Evolutionary conservation across 805 yeast genomes (phyloP).

Genomic region (Suhomyces prunicola): DNA sequence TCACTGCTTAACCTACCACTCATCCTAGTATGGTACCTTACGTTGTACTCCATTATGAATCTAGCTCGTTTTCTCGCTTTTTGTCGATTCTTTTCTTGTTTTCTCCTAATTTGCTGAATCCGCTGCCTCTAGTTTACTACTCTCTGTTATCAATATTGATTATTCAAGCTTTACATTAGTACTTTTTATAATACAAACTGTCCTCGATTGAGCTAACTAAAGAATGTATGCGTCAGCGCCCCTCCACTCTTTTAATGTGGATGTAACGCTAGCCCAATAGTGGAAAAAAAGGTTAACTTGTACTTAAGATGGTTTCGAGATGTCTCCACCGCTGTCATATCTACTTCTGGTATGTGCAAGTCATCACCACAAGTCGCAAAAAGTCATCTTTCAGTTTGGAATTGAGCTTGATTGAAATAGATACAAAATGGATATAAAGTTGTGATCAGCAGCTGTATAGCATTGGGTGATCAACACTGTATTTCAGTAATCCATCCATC

Average conservation of each 20-base stretch:
- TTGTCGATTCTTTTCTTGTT: neutral
- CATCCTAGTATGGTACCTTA: neutral
- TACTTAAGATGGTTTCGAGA: too few species aligned
- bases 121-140: neutral
- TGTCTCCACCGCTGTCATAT: too few species aligned
- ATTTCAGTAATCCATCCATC: neutral
- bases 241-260: too few species aligned
- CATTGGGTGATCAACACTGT: neutral
- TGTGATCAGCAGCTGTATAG: neutral
- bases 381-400: too few species aligned
- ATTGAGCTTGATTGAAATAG: neutral
- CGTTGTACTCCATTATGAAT: neutral
- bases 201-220: neutral
- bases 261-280: too few species aligned
- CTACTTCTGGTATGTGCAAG: too few species aligned
- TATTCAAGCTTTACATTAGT: constrained; percentile 1
- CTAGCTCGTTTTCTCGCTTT: neutral
- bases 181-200: constrained; percentile 2
- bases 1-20: neutral
- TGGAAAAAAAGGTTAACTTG: too few species aligned
- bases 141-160: constrained; percentile 2
- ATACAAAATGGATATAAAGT: too few species aligned
- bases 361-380: too few species aligned
- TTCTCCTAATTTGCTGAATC: neutral
- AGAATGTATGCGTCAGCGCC: too few species aligned